These are phyloP conservation scores for Sparassis latifolia DNA, from an alignment of 1,284 basidiomycete genomes.

Conservation along the genomic window DNA sequence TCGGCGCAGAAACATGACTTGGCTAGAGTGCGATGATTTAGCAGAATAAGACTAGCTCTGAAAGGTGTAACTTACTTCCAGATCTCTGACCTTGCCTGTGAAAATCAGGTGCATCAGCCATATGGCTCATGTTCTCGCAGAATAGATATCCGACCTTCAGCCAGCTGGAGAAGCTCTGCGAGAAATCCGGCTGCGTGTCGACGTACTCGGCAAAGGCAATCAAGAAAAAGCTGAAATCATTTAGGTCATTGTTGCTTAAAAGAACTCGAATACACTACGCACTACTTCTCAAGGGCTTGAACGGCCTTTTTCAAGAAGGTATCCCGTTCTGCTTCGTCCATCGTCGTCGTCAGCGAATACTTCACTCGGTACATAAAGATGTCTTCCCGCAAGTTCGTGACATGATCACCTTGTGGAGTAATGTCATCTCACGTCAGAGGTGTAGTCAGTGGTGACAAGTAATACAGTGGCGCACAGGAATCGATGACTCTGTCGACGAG, in stretches of 20 bases:
- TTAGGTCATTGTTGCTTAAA: background rate
- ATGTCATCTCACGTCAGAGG: background rate
- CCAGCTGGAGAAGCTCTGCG: conserved; percentile 82
- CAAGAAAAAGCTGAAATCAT: conserved; percentile 75
- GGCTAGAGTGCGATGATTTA: conserved; percentile 37
- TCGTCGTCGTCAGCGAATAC: conserved; percentile 77
- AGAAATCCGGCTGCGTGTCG: conserved; percentile 60
- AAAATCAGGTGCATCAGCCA: background rate
- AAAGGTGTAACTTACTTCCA: conserved; percentile 66
- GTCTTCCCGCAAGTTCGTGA: conserved; percentile 86
- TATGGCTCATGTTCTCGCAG: background rate
- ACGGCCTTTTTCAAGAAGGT: conserved; percentile 55
- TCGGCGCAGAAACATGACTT: conserved; percentile 81
- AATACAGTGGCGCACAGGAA: conserved; percentile 53
- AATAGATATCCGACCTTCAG: conserved; percentile 51
- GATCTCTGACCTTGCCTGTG: conserved; percentile 79
- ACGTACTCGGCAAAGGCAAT: conserved; percentile 93
- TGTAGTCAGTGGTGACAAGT: background rate
- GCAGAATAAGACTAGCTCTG: background rate
- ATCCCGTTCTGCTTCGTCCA: conserved; percentile 49
- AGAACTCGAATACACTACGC: conserved; percentile 15
- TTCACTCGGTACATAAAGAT: conserved; percentile 79
- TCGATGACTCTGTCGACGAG: conserved; percentile 89
- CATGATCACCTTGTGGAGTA: conserved; percentile 65
- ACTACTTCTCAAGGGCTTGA: conserved; percentile 81